These are phyloP conservation scores for Immersiella caudata DNA, from an alignment of 495 filamentous ascomycete genomes.

Conservation along the genomic window DNA sequence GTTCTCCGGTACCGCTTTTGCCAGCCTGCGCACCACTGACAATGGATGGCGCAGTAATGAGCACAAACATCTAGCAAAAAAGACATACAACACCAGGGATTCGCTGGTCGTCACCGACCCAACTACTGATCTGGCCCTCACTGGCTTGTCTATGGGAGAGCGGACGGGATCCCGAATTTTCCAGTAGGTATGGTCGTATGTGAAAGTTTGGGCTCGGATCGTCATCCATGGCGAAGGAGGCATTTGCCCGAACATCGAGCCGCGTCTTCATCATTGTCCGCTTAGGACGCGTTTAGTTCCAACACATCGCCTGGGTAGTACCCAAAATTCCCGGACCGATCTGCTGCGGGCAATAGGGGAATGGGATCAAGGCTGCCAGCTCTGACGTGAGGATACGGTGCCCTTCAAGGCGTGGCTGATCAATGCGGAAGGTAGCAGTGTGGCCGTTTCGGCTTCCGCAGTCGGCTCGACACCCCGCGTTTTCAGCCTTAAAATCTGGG, in stretches of 20 bases:
- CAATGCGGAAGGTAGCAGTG: not conserved
- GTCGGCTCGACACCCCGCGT: constrained; percentile 9
- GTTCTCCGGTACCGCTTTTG: too few species aligned
- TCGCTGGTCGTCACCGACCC: constrained; percentile 51
- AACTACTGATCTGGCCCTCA: constrained; percentile 46
- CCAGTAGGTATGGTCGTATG: constrained; percentile 50
- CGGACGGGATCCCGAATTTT: constrained; percentile 56
- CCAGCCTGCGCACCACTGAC: too few species aligned
- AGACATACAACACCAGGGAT: constrained; percentile 31
- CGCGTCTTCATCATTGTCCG: not conserved
- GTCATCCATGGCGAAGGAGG: not conserved
- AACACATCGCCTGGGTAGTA: not conserved
- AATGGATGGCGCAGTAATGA: too few species aligned
- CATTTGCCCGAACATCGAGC: not conserved
- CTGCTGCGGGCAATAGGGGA: not conserved
- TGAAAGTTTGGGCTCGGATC: not conserved
- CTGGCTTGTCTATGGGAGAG: constrained; percentile 51
- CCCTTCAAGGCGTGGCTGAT: not conserved
- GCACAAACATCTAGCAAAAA: not conserved
- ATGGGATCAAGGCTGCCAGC: not conserved
- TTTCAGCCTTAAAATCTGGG: constrained; percentile 20
- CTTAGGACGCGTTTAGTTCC: not conserved
- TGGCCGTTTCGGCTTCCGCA: not conserved
- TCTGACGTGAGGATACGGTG: constrained; percentile 1
- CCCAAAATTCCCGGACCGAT: not conserved